Evolutionary conservation across 169 alveolate genomes (phyloP).

Genomic region (Cryptosporidium sp.): DNA sequence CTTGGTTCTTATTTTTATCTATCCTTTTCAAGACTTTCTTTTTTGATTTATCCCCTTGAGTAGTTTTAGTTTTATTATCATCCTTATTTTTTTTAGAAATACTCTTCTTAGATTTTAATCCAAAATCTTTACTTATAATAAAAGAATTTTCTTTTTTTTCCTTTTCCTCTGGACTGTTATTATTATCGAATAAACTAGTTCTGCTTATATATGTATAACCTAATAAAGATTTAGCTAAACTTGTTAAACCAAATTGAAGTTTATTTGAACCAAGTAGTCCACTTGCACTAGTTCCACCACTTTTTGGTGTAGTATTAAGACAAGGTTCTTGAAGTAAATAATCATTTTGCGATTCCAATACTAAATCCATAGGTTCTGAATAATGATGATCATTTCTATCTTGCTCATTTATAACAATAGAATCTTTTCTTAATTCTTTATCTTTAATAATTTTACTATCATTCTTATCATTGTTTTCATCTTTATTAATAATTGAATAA

Average conservation of each 20-base stretch:
- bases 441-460: too few species aligned
- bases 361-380: not conserved
- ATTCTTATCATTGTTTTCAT: too few species aligned
- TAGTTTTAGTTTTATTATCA: not conserved
- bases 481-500: not conserved
- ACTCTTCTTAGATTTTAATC: not conserved
- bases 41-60: not conserved
- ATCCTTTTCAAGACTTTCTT: not conserved
- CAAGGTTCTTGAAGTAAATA: not conserved
- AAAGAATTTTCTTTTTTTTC: not conserved
- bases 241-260: constrained; percentile 20
- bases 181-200: not conserved
- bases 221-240: constrained; percentile 54
- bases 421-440: too few species aligned
- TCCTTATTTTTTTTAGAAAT: not conserved
- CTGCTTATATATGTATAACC: constrained; percentile 20
- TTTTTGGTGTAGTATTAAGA: not conserved
- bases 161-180: not conserved
- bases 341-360: not conserved
- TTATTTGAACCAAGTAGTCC: not conserved
- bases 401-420: too few species aligned
- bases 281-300: not conserved
- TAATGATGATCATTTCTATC: not conserved
- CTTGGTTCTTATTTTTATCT: not conserved
- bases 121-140: not conserved